These are phyloP conservation scores for Aspergillus bridgeri DNA, from an alignment of 495 filamentous ascomycete genomes.

Conservation along the genomic window DNA sequence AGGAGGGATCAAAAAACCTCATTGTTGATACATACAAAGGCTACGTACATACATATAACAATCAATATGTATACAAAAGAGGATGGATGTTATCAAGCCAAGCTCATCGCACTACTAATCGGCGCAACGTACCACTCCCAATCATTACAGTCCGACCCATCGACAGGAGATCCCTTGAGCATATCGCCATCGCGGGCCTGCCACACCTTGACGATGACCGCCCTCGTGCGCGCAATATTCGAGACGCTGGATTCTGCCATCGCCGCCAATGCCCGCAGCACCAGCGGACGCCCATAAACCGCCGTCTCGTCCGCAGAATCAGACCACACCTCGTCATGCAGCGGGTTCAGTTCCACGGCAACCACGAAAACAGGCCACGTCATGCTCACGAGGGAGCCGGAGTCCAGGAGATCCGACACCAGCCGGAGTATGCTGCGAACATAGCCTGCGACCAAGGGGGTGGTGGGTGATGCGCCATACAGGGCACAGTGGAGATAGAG, in stretches of 20 bases:
- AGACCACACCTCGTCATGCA: constrained; percentile 35
- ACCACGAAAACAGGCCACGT: constrained; percentile 48
- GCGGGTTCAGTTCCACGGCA: constrained; percentile 41
- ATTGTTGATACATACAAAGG: background rate
- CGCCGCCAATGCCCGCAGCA: constrained; percentile 37
- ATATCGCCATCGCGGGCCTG: constrained; percentile 40
- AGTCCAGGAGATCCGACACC: constrained; percentile 33
- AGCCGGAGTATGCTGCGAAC: constrained; percentile 34
- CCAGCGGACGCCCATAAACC: constrained; percentile 34
- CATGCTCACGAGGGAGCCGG: constrained; percentile 28
- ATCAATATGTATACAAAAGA: too few species aligned
- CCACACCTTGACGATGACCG: constrained; percentile 43
- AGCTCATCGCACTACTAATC: constrained; percentile 40
- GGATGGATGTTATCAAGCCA: constrained; percentile 34
- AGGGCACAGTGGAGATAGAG: constrained; percentile 43
- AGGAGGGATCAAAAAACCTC: background rate
- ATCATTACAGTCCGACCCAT: constrained; percentile 27
- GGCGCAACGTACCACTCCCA: constrained; percentile 45
- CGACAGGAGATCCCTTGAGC: constrained; percentile 21
- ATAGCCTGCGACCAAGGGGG: constrained; percentile 32
- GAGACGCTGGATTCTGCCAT: constrained; percentile 41
- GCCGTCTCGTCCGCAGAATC: constrained; percentile 12
- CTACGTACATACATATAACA: too few species aligned
- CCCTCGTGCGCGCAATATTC: constrained; percentile 40
- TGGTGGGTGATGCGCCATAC: constrained; percentile 36